Percentiles rank a stretch among this genome's conserved stretches.
These are phyloP conservation scores for Blastomyces parvus DNA, from an alignment of 2,329 filamentous ascomycete species.

Conservation along the genomic window DNA sequence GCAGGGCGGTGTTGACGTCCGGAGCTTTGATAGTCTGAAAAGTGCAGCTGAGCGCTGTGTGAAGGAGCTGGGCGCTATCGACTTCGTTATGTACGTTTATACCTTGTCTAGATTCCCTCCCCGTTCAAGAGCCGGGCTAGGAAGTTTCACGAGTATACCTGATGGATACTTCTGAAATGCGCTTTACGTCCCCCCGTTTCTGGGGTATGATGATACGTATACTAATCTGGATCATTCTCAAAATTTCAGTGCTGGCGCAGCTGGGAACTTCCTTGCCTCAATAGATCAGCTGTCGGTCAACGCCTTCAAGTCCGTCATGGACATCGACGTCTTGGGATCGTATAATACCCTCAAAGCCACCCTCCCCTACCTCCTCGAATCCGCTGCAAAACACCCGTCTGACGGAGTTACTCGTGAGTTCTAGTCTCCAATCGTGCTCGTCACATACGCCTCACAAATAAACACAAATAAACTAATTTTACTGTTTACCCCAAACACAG, in stretches of 20 bases:
- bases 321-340: slow-evolving; percentile 88
- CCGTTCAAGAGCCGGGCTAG: no score
- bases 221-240: neutral
- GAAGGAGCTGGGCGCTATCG: slow-evolving; percentile 74
- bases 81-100: slow-evolving; percentile 71
- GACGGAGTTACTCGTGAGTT: slow-evolving; percentile 46
- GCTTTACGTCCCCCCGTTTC: neutral
- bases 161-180: neutral
- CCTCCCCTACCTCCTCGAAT: slow-evolving; percentile 67
- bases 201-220: neutral
- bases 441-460: neutral
- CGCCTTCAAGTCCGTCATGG: slow-evolving; percentile 89
- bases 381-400: slow-evolving; percentile 53
- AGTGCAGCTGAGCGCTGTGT: slow-evolving; percentile 69
- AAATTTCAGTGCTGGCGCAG: slow-evolving; percentile 66
- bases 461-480: neutral
- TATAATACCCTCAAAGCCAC: slow-evolving; percentile 94
- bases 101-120: no score
- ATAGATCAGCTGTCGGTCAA: slow-evolving; percentile 74
- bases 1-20: slow-evolving; percentile 65
- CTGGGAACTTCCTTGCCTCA: slow-evolving; percentile 88
- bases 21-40: slow-evolving; percentile 59
- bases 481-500: slow-evolving; percentile 19
- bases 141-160: neutral
- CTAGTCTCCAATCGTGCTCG: neutral